Evolutionary conservation across 805 yeast genomes (phyloP).

Genomic region (Ogataea paraovalis): DNA sequence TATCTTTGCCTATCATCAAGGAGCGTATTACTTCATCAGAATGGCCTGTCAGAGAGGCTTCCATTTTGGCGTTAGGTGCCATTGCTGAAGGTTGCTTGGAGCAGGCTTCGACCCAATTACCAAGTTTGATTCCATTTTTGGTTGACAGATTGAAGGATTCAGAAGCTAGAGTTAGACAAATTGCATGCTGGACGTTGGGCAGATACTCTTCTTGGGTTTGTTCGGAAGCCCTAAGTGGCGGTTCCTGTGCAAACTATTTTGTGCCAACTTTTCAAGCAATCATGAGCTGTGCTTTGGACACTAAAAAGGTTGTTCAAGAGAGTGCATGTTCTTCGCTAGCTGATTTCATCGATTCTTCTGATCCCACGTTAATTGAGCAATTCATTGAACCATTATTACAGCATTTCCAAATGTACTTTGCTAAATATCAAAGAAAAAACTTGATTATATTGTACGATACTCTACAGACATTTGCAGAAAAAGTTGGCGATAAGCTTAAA

Average conservation of each 20-base stretch:
- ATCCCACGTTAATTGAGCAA: slow-evolving; percentile 54
- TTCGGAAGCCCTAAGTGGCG: slow-evolving; percentile 57
- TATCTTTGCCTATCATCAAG: slow-evolving; percentile 72
- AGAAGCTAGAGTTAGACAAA: slow-evolving; percentile 85
- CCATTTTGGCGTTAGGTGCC: slow-evolving; percentile 93
- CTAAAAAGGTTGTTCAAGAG: slow-evolving; percentile 90
- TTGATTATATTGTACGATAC: slow-evolving; percentile 83
- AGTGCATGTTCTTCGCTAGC: slow-evolving; percentile 88
- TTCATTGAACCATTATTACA: slow-evolving; percentile 63
- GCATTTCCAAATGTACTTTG: slow-evolving; percentile 72
- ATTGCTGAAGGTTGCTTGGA: slow-evolving; percentile 85
- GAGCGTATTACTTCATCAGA: slow-evolving; percentile 61
- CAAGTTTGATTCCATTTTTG: slow-evolving; percentile 77
- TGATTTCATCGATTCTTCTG: slow-evolving; percentile 74
- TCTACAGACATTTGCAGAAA: slow-evolving; percentile 82
- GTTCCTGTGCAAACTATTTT: slow-evolving; percentile 62
- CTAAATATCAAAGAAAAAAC: slow-evolving; percentile 75
- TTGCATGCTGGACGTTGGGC: slow-evolving; percentile 93
- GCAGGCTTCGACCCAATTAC: slow-evolving; percentile 64
- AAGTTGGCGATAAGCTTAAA: slow-evolving; percentile 52
- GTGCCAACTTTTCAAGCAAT: slow-evolving; percentile 76
- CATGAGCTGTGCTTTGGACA: slow-evolving; percentile 71
- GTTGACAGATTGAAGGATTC: slow-evolving; percentile 72
- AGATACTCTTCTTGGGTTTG: slow-evolving; percentile 83
- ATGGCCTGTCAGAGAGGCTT: slow-evolving; percentile 92